phyloP scores from a whole-genome alignment of 2,329 filamentous ascomycete genomes.

The Beauveria sp. region DNA sequence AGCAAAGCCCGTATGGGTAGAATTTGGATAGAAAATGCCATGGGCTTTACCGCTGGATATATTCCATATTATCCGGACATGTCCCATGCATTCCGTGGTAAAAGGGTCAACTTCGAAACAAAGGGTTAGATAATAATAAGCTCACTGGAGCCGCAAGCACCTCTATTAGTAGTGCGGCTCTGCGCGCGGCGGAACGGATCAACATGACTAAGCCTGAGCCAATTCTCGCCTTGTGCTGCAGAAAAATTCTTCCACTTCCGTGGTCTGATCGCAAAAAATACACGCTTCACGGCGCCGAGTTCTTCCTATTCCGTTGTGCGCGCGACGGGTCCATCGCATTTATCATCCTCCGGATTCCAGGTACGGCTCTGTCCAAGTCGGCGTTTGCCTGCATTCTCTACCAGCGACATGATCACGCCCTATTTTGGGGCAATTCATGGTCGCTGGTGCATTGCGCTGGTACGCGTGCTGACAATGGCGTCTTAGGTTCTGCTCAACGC shows the following conservation, averaged over 20 bases:
- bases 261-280: slow-evolving; percentile 13
- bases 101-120: background rate
- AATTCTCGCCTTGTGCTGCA: background rate
- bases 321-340: slow-evolving; percentile 33
- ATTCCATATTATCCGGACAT: background rate
- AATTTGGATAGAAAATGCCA: background rate
- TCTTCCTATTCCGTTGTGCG: slow-evolving; percentile 40
- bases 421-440: background rate
- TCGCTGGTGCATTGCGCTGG: background rate
- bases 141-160: background rate
- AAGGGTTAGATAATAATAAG: background rate
- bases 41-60: background rate
- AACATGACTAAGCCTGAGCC: slow-evolving; percentile 3
- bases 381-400: slow-evolving; percentile 8
- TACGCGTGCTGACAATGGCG: slow-evolving; percentile 9
- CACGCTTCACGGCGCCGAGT: slow-evolving; percentile 28
- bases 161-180: background rate
- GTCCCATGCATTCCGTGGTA: background rate
- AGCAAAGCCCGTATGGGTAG: background rate
- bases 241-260: slow-evolving; percentile 20
- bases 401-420: background rate
- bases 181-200: background rate
- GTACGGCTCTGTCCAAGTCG: slow-evolving; percentile 29
- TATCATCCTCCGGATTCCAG: slow-evolving; percentile 32
- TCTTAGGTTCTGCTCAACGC: slow-evolving; percentile 5